Evolutionary conservation across 1,284 basidiomycete genomes (phyloP).

Genomic region (Omphalotus olearius): DNA sequence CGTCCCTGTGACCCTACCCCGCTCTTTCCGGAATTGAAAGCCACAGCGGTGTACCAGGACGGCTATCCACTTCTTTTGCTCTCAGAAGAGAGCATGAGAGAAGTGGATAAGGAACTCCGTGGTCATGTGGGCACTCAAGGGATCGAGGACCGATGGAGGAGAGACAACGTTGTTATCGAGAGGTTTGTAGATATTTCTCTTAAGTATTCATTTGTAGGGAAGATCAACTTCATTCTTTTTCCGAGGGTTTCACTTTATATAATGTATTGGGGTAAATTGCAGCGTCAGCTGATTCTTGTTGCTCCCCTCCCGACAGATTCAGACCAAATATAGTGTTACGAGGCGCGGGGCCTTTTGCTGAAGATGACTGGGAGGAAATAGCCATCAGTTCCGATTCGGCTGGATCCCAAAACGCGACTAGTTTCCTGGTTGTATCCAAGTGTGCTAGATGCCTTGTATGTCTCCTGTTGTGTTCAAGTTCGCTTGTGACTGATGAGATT

Average conservation of each 20-base stretch:
- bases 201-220: neutral
- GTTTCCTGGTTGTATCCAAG: slow-evolving; percentile 57
- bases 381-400: slow-evolving; percentile 34
- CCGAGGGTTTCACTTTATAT: too few species aligned
- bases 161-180: slow-evolving; percentile 51
- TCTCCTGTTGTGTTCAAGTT: slow-evolving; percentile 10
- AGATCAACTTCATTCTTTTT: too few species aligned
- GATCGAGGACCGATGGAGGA: slow-evolving; percentile 53
- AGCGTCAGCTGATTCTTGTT: slow-evolving; percentile 15
- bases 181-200: slow-evolving; percentile 35
- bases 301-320: slow-evolving; percentile 42
- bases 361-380: slow-evolving; percentile 55
- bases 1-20: slow-evolving; percentile 48
- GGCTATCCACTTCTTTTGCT: slow-evolving; percentile 65
- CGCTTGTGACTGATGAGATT: neutral
- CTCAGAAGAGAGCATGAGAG: slow-evolving; percentile 57
- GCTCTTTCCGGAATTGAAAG: slow-evolving; percentile 52
- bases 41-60: slow-evolving; percentile 62
- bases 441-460: slow-evolving; percentile 70
- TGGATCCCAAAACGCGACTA: slow-evolving; percentile 23
- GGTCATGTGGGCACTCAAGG: slow-evolving; percentile 51
- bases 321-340: slow-evolving; percentile 67
- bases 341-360: slow-evolving; percentile 48
- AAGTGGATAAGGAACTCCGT: slow-evolving; percentile 42
- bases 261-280: neutral